These are phyloP conservation scores for Eragrostis curvula DNA, from an alignment of 176 grass and related monocot species.

Conservation along the genomic window DNA sequence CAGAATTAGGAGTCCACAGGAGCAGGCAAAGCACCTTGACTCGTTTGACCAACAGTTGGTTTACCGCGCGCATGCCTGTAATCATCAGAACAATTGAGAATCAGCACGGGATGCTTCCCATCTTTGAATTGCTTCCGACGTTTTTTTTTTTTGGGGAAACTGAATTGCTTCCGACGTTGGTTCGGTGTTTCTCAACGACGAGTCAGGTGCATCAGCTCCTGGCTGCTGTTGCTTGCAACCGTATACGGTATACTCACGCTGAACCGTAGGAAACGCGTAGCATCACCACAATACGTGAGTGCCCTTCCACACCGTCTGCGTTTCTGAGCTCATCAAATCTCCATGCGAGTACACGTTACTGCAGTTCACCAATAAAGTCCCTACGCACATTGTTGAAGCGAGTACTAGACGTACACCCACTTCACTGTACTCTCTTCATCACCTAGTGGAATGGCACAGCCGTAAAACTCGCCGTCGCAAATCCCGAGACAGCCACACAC, in stretches of 20 bases:
- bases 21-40: not conserved
- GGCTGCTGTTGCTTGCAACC: not conserved
- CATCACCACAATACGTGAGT: too few relatives aligned
- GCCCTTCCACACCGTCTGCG: too few relatives aligned
- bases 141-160: not conserved
- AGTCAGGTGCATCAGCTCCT: not conserved
- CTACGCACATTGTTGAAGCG: not conserved
- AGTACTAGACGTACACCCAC: not conserved
- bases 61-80: not conserved
- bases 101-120: not conserved
- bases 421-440: not conserved
- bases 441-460: not conserved
- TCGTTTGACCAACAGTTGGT: not conserved
- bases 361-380: too few relatives aligned
- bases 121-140: not conserved
- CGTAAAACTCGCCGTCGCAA: constrained; percentile 25
- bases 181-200: not conserved
- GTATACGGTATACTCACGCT: not conserved
- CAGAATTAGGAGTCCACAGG: not conserved
- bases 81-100: not conserved
- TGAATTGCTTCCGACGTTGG: not conserved
- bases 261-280: too few relatives aligned
- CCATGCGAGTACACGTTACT: too few relatives aligned
- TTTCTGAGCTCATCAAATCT: not conserved
- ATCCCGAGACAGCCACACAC: constrained; percentile 36